phyloP scores from a whole-genome alignment of 495 filamentous ascomycete species.

The Penicillium daleae region DNA sequence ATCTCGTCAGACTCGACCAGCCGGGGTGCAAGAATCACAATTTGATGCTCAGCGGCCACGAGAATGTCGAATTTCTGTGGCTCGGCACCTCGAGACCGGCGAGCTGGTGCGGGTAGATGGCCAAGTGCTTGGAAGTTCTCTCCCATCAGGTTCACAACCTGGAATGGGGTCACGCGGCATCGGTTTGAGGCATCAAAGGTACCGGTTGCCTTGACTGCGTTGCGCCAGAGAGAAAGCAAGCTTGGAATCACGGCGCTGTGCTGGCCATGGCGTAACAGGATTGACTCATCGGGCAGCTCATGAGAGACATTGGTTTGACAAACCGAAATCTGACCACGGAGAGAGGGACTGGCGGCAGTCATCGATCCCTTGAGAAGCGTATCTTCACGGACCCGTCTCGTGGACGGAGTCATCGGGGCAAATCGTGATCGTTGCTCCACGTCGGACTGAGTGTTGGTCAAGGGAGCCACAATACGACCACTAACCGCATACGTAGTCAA shows the following conservation, averaged over 20 bases:
- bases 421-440: conserved; percentile 58
- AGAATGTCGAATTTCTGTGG: conserved; percentile 60
- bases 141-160: conserved; percentile 62
- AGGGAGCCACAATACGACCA: conserved; percentile 62
- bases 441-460: conserved; percentile 36
- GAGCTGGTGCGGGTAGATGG: conserved; percentile 51
- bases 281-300: conserved; percentile 61
- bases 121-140: conserved; percentile 64
- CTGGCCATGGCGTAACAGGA: conserved; percentile 69
- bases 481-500: conserved; percentile 68
- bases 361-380: conserved; percentile 53
- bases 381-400: conserved; percentile 64
- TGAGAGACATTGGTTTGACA: conserved; percentile 47
- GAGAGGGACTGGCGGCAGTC: conserved; percentile 35
- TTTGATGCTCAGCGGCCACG: conserved; percentile 64
- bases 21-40: conserved; percentile 58
- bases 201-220: conserved; percentile 60
- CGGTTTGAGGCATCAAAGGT: conserved; percentile 55
- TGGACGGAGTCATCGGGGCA: conserved; percentile 84
- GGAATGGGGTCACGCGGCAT: conserved; percentile 48
- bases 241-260: conserved; percentile 65
- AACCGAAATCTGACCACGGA: conserved; percentile 70
- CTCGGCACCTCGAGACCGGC: conserved; percentile 41
- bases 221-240: conserved; percentile 69
- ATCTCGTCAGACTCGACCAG: conserved; percentile 35